A percentile compares a stretch with the other conserved stretches of the same genome.
phyloP scores from a whole-genome alignment of 2,329 filamentous ascomycete species.

The Colletotrichum euphorbiae region DNA sequence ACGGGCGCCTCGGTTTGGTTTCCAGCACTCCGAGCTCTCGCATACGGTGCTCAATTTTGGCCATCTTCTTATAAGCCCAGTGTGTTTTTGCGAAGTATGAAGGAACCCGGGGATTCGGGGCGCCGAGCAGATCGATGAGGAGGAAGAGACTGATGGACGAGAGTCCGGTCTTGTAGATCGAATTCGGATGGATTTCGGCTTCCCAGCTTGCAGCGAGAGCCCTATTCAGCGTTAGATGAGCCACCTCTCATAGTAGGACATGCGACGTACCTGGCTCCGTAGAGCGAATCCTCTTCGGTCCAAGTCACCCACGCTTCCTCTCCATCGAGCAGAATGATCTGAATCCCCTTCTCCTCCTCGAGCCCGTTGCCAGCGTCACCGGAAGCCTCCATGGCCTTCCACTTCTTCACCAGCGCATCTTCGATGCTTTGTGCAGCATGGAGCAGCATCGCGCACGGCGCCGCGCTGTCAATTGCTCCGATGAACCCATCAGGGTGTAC shows the following conservation, averaged over 20 bases:
- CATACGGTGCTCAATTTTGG: conserved; percentile 78
- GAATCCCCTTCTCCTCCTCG: conserved; percentile 84
- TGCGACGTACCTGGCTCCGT: conserved; percentile 78
- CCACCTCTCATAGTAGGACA: neutral
- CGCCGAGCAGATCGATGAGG: conserved; percentile 89
- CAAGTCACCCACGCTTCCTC: conserved; percentile 91
- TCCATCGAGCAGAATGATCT: conserved; percentile 90
- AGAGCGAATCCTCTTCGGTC: conserved; percentile 85
- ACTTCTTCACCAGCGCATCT: conserved; percentile 81
- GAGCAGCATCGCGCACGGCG: conserved; percentile 93
- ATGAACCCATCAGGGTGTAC: conserved; percentile 86
- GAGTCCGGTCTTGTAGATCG: conserved; percentile 80
- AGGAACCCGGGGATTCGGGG: conserved; percentile 75
- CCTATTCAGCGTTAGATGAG: conserved; percentile 45
- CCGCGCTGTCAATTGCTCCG: conserved; percentile 92
- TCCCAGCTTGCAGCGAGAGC: conserved; percentile 89
- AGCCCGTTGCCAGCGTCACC: conserved; percentile 66
- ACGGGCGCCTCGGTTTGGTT: conserved; percentile 64
- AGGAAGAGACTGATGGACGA: conserved; percentile 88
- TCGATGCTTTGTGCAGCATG: conserved; percentile 87
- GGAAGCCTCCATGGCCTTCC: conserved; percentile 75
- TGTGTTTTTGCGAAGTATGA: conserved; percentile 93
- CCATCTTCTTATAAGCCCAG: conserved; percentile 89
- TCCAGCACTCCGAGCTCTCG: conserved; percentile 75
- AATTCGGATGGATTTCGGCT: conserved; percentile 73